These are phyloP conservation scores for Fusarium tjaetaba DNA, from an alignment of 2,329 filamentous ascomycete species.

Conservation along the genomic window DNA sequence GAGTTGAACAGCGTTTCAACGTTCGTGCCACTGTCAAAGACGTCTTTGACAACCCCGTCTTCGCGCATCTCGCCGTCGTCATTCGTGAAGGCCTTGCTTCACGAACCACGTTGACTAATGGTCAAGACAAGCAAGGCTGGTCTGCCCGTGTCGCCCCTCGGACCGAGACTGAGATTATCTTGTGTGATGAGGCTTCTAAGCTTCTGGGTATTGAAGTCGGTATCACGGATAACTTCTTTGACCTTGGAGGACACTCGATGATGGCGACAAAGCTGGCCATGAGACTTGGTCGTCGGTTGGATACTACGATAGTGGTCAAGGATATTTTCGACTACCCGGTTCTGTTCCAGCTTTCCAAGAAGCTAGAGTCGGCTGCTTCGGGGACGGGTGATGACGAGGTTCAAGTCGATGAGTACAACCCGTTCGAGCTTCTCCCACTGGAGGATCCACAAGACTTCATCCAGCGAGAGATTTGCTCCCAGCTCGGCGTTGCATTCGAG, in stretches of 20 bases:
- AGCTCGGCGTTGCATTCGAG: not conserved
- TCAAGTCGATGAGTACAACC: not conserved
- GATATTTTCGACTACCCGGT: constrained; percentile 7
- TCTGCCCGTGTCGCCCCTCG: not conserved
- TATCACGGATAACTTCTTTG: constrained; percentile 16
- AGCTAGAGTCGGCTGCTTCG: not conserved
- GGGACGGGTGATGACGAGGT: not conserved
- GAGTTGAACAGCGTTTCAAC: not conserved
- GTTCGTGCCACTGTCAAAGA: not conserved
- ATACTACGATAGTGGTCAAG: not conserved
- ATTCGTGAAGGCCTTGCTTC: not conserved
- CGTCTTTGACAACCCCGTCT: not conserved
- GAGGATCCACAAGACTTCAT: not conserved
- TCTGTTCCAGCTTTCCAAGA: not conserved
- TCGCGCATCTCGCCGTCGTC: not conserved
- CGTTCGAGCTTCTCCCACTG: not conserved
- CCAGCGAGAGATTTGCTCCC: not conserved
- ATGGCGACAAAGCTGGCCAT: constrained; percentile 14
- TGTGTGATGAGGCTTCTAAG: not conserved
- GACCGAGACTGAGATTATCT: not conserved
- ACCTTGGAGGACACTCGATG: constrained; percentile 5
- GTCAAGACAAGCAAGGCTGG: not conserved
- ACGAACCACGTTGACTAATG: not conserved
- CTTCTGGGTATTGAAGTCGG: not conserved
- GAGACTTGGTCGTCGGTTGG: not conserved